Evolutionary conservation across 352 stramenopile species (phyloP).

Genomic region (Phytophthora quininea): DNA sequence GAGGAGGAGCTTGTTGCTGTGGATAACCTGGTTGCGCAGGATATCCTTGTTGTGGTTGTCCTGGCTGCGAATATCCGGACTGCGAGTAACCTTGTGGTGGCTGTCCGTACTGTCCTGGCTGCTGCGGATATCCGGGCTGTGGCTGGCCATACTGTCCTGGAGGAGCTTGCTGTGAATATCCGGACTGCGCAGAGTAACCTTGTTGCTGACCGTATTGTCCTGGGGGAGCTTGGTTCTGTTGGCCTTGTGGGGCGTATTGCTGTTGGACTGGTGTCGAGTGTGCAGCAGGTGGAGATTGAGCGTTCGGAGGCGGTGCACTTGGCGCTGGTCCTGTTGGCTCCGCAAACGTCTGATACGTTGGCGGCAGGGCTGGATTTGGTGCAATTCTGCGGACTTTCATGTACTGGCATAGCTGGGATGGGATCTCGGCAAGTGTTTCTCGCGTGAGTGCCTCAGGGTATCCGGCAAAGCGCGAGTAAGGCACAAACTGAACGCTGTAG

Average conservation of each 20-base stretch:
- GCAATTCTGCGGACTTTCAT: constrained; percentile 69
- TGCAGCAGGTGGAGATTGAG: constrained; percentile 28
- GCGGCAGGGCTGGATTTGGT: constrained; percentile 52
- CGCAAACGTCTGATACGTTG: constrained; percentile 53
- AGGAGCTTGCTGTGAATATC: constrained; percentile 9
- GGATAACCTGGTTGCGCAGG: constrained; percentile 15
- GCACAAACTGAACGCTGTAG: constrained; percentile 67
- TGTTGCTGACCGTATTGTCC: constrained; percentile 30
- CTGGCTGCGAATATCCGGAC: neutral
- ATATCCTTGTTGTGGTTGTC: constrained; percentile 23
- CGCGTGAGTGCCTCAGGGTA: constrained; percentile 51
- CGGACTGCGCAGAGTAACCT: constrained; percentile 25
- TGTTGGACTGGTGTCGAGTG: constrained; percentile 12
- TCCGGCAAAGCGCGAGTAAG: constrained; percentile 56
- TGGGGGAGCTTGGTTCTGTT: constrained; percentile 24
- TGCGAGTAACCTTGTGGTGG: constrained; percentile 23
- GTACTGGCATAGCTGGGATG: constrained; percentile 75
- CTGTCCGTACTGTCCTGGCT: neutral
- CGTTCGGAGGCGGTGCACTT: constrained; percentile 11
- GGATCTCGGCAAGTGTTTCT: constrained; percentile 76
- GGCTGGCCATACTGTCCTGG: constrained; percentile 4
- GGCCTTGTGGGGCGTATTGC: constrained; percentile 22
- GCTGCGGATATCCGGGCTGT: constrained; percentile 1
- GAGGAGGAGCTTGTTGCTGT: constrained; percentile 6
- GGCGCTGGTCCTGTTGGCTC: constrained; percentile 33